Conservation (phyloP, 441 rosid genomes). For the Manihot esculenta region DNA sequence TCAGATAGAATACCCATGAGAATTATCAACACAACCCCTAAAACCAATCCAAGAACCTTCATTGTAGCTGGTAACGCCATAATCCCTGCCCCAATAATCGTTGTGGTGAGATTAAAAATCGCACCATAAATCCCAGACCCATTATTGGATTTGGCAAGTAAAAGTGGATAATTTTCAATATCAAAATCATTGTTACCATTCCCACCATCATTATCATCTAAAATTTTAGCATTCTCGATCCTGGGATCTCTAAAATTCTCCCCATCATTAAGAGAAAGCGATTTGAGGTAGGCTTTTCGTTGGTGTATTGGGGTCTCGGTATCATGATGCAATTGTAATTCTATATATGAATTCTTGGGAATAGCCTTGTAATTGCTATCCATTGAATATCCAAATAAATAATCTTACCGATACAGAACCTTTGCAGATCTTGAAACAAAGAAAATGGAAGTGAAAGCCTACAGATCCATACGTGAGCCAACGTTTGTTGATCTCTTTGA, state of each 20-base stretch:
- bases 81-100: constrained; percentile 94
- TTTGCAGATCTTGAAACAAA: background rate
- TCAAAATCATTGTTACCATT: constrained; percentile 23
- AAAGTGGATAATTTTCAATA: constrained; percentile 41
- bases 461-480: constrained; percentile 5
- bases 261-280: constrained; percentile 41
- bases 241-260: constrained; percentile 35
- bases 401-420: background rate
- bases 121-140: constrained; percentile 79
- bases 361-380: constrained; percentile 67
- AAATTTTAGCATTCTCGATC: constrained; percentile 23
- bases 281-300: constrained; percentile 35
- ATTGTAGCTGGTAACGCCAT: constrained; percentile 98
- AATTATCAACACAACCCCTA: constrained; percentile 67
- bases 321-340: constrained; percentile 50
- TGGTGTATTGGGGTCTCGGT: constrained; percentile 29
- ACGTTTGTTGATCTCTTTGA: constrained; percentile 3
- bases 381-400: constrained; percentile 33
- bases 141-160: constrained; percentile 24
- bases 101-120: constrained; percentile 85
- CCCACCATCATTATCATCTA: constrained; percentile 23
- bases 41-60: constrained; percentile 85
- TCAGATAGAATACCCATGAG: constrained; percentile 84
- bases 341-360: constrained; percentile 54
- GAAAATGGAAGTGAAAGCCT: background rate